Base-by-base conservation (phyloP, 2,329 filamentous ascomycete genomes). In the Alternaria viburni region DNA sequence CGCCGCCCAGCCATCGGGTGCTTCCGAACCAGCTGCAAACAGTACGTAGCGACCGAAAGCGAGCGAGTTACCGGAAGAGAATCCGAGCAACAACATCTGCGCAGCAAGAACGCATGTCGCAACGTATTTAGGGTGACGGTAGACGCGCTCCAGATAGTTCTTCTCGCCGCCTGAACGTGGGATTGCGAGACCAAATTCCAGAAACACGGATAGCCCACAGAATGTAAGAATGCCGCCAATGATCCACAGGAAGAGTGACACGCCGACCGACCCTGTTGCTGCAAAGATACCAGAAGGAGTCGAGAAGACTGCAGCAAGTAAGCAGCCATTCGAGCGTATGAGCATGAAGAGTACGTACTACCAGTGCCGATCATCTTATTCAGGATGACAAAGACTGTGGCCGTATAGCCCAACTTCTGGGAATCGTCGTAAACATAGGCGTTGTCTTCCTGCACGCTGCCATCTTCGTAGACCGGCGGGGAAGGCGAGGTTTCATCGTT, bases 131-230 rank as follows among this genome's bases (percentile, higher is more conserved):
- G 88, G 88, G 21, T 81, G 84, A 3, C 83, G 83, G 77, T 89
- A 90, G 15, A 88, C 86, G n/a, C 86, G 82, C 70, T 90, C 88
- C 13, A 90, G 85, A 71, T 90, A 90, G 74, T 89, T 88, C 81
- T 90, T 90, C 66, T 90, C 88, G 19, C 88, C 88, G 13, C 88
- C 88, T 13, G 86, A 88, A 36, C 85, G 82, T 3, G 88, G 88
- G 36, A 89, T 88, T 5, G 86, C 87, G 5, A 88, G 82, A 23
- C 88, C 88, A 68, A 89, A 89, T 70, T 90, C 88, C 52, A 90
- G 83, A 73, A 86, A 90, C 5, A 90, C 87, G 58, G 84, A 86
- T 12, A 90, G 81, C 21, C 88, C 88, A 65, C 82, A 84, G 68
- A 87, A 87, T 3, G 88, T 86, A 23, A 90, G 79, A 52, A 89